These are phyloP conservation scores for Thielaviopsis ethacetica DNA, from an alignment of 2,329 filamentous ascomycete genomes.

Conservation along the genomic window DNA sequence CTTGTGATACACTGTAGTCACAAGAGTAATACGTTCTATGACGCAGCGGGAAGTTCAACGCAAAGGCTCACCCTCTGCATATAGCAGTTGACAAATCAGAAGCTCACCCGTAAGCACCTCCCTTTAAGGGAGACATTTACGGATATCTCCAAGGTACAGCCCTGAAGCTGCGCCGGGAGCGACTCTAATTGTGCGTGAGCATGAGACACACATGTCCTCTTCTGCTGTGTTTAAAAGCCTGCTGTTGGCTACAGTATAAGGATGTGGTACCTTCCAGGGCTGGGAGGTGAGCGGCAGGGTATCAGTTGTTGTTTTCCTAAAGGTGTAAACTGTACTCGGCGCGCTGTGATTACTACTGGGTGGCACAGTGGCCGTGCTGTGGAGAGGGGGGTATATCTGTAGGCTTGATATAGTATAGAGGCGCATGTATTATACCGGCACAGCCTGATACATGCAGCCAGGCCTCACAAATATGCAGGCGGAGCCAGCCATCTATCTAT, in stretches of 20 bases:
- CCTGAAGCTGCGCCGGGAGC: background rate
- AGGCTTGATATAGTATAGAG: background rate
- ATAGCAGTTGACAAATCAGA: background rate
- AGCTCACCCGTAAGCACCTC: background rate
- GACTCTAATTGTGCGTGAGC: background rate
- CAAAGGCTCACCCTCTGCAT: no score
- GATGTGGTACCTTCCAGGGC: background rate
- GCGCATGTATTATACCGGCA: background rate
- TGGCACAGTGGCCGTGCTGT: background rate
- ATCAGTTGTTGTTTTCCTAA: background rate
- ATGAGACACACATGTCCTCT: background rate
- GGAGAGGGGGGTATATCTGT: background rate
- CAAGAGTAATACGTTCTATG: background rate
- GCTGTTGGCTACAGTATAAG: background rate
- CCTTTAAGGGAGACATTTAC: background rate
- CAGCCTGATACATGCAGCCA: background rate
- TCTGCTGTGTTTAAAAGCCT: background rate
- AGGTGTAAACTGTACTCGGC: background rate
- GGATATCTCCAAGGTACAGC: background rate
- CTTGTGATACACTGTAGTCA: background rate
- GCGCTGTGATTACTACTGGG: background rate
- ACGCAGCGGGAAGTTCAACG: background rate
- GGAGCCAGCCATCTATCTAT: no score
- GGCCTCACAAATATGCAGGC: background rate
- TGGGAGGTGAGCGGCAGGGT: background rate